These are phyloP conservation scores for Phytophthora foliorum DNA, from an alignment of 352 stramenopile species.

Conservation along the genomic window DNA sequence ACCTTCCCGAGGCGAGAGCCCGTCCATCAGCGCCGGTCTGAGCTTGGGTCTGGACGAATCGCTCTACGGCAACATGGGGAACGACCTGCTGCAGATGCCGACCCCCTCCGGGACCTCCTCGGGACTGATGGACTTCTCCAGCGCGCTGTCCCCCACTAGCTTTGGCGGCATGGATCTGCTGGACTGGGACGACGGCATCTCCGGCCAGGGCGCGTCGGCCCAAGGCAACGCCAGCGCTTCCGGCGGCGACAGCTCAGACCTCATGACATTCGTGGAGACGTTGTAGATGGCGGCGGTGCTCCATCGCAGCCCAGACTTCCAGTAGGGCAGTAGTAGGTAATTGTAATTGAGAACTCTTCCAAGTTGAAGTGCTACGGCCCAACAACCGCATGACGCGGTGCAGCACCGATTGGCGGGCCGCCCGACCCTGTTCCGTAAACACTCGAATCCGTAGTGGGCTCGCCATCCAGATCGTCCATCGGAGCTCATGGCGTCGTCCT, in stretches of 20 bases:
- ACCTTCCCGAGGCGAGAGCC: constrained; percentile 50
- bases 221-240: constrained; percentile 19
- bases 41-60: constrained; percentile 68
- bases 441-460: constrained; percentile 26
- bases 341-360: constrained; percentile 29
- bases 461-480: constrained; percentile 8
- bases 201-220: constrained; percentile 27
- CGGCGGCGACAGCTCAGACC: constrained; percentile 57
- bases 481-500: constrained; percentile 23
- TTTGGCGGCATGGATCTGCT: constrained; percentile 71
- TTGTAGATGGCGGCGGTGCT: constrained; percentile 46
- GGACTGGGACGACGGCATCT: constrained; percentile 40
- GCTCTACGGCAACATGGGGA: constrained; percentile 63
- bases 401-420: constrained; percentile 5
- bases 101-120: constrained; percentile 45
- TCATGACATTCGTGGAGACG: constrained; percentile 83
- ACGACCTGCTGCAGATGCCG: constrained; percentile 71
- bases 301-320: too few species aligned
- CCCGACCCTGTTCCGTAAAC: constrained; percentile 38
- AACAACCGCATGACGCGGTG: too few species aligned
- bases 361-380: constrained; percentile 24
- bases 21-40: constrained; percentile 57
- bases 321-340: constrained; percentile 20
- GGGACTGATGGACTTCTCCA: constrained; percentile 74
- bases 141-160: constrained; percentile 69